Base-by-base conservation (phyloP, 2,329 filamentous ascomycete species). In the Paecilomyces formosus region DNA sequence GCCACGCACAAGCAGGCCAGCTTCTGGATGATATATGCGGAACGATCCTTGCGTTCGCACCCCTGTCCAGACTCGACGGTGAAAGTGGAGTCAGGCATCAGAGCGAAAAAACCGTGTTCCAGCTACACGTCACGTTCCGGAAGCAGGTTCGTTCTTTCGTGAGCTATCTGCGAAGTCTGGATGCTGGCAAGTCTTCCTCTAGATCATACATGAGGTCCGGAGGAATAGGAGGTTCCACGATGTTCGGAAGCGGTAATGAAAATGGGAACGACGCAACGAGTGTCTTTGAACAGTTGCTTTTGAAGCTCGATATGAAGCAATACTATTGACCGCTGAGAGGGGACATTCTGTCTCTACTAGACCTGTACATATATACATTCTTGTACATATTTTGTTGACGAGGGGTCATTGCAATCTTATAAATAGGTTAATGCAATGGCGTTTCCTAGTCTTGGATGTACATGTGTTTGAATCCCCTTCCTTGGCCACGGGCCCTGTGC, bases 21-120 rank as follows among this genome's bases (percentile, higher is more conserved):
- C 75, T 95, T 0, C 76, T 96, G 0, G 88, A 95, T 61, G 87
- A 89, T 18, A 88, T 93, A 1, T 93, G 95, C 62, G 78, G 79
- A 0, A 73, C 84, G 0, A 82, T 96, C n/a, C 76, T 96, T 11
- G 77, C 80, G 12, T 94, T 94, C 68, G 85, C 87, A 57, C 68
- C 72, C 51, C 61, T 74, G 35, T 73, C 68, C 55, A 70, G 66
- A 61, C 62, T 64, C 60, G 63, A 75, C 60, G 72, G 71, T 1
- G 65, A 76, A n/a, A 75, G 75, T 62, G 72, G 72, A 15, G 62
- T 76, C 12, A 73, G 76, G 51, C 63, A 76, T 64, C 62, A 75
- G 13, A 69, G 66, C 6, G 74, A 76, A 58, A 72, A 70, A 12
- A 69, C 74, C n/a, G 68, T 80, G 12, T 71, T 66, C 54, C 75